Evolutionary conservation across 805 yeast genomes (phyloP).

Genomic region (Candida caryicola): DNA sequence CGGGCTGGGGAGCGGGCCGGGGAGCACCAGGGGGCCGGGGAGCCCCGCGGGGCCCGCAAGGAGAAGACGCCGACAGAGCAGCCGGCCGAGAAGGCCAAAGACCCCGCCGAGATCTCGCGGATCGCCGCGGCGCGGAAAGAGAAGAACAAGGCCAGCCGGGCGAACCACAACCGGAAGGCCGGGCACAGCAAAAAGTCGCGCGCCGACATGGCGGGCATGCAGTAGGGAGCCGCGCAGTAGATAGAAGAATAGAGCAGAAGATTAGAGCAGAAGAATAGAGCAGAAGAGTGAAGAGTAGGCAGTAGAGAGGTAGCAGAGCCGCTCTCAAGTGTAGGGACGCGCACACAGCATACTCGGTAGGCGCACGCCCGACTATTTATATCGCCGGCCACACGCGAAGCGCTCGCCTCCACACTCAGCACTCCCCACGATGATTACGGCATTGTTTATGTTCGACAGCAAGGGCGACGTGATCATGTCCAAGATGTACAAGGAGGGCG

Average conservation of each 20-base stretch:
- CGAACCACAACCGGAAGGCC: constrained; percentile 63
- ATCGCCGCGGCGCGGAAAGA: constrained; percentile 45
- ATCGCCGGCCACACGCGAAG: too few relatives aligned
- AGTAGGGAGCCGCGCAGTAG: constrained; percentile 9
- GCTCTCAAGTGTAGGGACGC: too few relatives aligned
- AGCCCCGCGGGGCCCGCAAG: background rate
- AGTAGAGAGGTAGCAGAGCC: too few relatives aligned
- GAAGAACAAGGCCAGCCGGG: constrained; percentile 53
- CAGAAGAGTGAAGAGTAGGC: too few relatives aligned
- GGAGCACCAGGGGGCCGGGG: background rate
- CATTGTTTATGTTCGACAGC: constrained; percentile 70
- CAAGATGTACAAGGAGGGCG: constrained; percentile 67
- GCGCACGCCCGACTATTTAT: too few relatives aligned
- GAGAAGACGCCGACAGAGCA: background rate
- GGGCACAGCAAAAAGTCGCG: constrained; percentile 58
- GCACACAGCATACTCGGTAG: too few relatives aligned
- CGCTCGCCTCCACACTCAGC: too few relatives aligned
- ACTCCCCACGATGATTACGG: constrained; percentile 67
- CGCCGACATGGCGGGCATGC: constrained; percentile 24
- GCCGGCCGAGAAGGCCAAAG: background rate
- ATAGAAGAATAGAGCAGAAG: background rate
- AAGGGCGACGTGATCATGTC: constrained; percentile 85
- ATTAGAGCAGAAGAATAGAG: too few relatives aligned
- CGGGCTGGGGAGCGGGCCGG: background rate
- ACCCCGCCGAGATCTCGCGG: constrained; percentile 11